These are phyloP conservation scores for Cystofilobasidium ferigula DNA, from an alignment of 768 basidiomycete genomes.

Conservation along the genomic window DNA sequence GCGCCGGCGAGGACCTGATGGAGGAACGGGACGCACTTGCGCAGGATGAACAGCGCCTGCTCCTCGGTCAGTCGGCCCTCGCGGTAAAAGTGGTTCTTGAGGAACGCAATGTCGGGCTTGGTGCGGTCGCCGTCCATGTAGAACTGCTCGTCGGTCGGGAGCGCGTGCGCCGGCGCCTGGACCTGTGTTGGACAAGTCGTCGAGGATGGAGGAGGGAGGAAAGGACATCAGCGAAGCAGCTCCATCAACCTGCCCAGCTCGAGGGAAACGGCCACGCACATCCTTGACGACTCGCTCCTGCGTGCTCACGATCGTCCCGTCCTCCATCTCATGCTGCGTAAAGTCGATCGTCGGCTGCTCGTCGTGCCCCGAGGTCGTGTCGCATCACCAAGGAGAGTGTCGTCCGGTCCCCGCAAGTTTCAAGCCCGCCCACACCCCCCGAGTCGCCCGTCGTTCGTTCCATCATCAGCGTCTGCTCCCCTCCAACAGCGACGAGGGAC, in stretches of 20 bases:
- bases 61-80: constrained; percentile 89
- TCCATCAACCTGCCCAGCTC: no score
- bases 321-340: constrained; percentile 25
- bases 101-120: constrained; percentile 54
- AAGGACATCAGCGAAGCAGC: neutral
- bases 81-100: constrained; percentile 98
- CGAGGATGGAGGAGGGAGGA: neutral
- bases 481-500: no score
- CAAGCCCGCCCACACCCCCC: neutral
- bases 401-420: no score
- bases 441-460: neutral
- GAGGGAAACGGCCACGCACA: constrained; percentile 4
- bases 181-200: neutral
- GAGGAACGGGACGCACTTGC: constrained; percentile 32
- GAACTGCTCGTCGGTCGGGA: constrained; percentile 25
- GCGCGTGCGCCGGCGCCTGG: constrained; percentile 22
- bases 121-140: constrained; percentile 23
- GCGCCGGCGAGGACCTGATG: no score
- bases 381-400: neutral
- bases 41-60: constrained; percentile 86
- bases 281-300: constrained; percentile 27
- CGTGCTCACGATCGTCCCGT: constrained; percentile 21
- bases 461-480: neutral
- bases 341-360: constrained; percentile 25
- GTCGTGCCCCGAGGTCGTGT: neutral